These are phyloP conservation scores for Aureobasidium vineae DNA, from an alignment of 2,329 filamentous ascomycete genomes.

Conservation along the genomic window DNA sequence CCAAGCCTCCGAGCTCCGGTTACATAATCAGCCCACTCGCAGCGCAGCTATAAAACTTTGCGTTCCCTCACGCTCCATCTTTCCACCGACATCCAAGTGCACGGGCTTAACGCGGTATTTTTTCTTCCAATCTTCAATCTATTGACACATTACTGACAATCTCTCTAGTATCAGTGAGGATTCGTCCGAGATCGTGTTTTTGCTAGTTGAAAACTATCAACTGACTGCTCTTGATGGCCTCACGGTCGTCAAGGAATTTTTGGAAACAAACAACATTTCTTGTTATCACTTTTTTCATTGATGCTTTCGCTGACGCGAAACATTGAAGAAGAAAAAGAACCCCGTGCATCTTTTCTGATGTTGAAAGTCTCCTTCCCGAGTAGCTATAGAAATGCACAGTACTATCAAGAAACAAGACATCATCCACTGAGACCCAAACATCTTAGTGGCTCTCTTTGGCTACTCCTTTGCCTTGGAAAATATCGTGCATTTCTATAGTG, in stretches of 20 bases:
- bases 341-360: neutral
- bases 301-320: conserved; percentile 46
- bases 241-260: conserved; percentile 73
- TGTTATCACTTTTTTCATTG: conserved; percentile 53
- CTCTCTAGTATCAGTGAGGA: conserved; percentile 67
- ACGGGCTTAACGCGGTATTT: conserved; percentile 53
- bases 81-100: conserved; percentile 48
- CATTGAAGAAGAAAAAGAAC: conserved; percentile 49
- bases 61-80: conserved; percentile 20
- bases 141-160: neutral
- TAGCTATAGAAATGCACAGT: no score
- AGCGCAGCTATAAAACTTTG: conserved; percentile 1
- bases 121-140: neutral
- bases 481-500: no score
- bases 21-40: neutral
- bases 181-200: conserved; percentile 83
- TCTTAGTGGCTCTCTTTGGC: no score
- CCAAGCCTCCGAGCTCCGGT: conserved; percentile 1
- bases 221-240: conserved; percentile 72
- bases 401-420: no score
- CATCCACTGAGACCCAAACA: no score
- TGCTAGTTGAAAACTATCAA: conserved; percentile 86
- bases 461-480: no score
- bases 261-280: conserved; percentile 49
- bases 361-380: no score